Evolutionary conservation across 2,329 filamentous ascomycete genomes (phyloP), one percentile per base, ranked within the genome.

Genomic region (Rutstroemia sp.): DNA sequence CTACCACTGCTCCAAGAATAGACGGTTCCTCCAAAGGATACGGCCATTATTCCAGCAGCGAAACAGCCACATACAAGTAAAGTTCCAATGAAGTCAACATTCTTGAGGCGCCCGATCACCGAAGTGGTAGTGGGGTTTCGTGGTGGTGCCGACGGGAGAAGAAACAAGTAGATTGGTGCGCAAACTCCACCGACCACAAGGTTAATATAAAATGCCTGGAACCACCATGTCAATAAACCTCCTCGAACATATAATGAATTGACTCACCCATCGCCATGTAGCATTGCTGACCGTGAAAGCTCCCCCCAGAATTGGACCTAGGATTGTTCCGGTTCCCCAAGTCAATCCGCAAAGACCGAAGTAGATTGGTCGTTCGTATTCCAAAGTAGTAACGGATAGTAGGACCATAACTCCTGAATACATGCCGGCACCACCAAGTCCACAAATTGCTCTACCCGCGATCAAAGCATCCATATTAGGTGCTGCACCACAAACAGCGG

Each of bases 341-440:
- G 42, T 34, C 25, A 53, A 14, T 9, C 50, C 50, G 6, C 18
- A 23, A 6, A n/a, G 34, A n/a, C 49, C 21, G 6, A 51, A 37
- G n/a, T 53, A 53, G n/a, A 44, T n/a, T 1, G 73, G 70, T 7
- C 72, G 65, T 45, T 72, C 68, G 5, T 69, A 61, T 1, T 70
- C 69, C 2, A 68, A 65, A 0, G 70, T 72, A 9, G 65, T 64
- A 19, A 66, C 73, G 0, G 70, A 72, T 47, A 77, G 71, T 23
- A 77, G 72, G 2, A 70, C 76, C 69, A 78, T 73, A 2, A 72
- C 71, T 0, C 77, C 75, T 2, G 70, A 70, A 49, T 76, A 77
- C 63, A 77, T 41, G 10, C 73, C 75, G 14, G 38, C 61, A 4
- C 54, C 56, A 30, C 56, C 48, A 30, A 71, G 60, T n/a, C 75